A percentile compares a stretch with the other conserved stretches of the same genome.
Evolutionary conservation across 495 filamentous ascomycete species (phyloP).

Genomic region (Penicillium alfredii): DNA sequence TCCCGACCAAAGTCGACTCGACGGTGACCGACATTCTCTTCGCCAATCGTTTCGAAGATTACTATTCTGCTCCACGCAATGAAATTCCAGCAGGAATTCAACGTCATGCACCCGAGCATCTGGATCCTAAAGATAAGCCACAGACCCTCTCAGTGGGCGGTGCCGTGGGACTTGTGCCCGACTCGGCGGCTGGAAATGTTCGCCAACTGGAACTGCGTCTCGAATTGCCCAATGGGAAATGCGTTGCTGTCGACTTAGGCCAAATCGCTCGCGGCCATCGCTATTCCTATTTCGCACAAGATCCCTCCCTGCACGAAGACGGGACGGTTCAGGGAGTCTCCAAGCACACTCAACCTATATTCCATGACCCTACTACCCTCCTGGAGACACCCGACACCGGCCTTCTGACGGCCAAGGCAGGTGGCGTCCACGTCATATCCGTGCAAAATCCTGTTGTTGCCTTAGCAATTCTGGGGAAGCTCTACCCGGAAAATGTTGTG

Average conservation of each 20-base stretch:
- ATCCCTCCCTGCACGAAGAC: too few relatives aligned
- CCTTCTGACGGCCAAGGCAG: constrained; percentile 11
- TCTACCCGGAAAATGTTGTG: constrained; percentile 31
- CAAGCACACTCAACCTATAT: too few relatives aligned
- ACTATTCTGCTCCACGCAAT: constrained; percentile 21
- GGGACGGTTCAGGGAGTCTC: too few relatives aligned
- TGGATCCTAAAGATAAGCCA: not conserved
- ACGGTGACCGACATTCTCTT: constrained; percentile 15
- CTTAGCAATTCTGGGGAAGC: constrained; percentile 24
- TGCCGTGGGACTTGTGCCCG: not conserved
- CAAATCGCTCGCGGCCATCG: constrained; percentile 29
- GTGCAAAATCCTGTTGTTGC: constrained; percentile 11
- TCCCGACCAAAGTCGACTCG: constrained; percentile 15
- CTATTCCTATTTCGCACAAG: constrained; percentile 17
- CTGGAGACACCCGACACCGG: constrained; percentile 6
- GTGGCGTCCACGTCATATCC: constrained; percentile 22
- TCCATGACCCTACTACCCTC: constrained; percentile 10
- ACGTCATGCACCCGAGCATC: not conserved
- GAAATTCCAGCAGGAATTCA: constrained; percentile 14
- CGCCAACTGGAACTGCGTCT: constrained; percentile 15
- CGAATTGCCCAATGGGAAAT: constrained; percentile 10
- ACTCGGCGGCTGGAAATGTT: not conserved
- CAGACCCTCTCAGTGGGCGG: not conserved
- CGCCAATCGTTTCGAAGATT: constrained; percentile 22
- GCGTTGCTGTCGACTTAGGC: constrained; percentile 22